A percentile compares a stretch with the other conserved stretches of the same genome.
Conservation (phyloP, 192 early-diverging fungal genomes). For the Coemansia reversa region DNA sequence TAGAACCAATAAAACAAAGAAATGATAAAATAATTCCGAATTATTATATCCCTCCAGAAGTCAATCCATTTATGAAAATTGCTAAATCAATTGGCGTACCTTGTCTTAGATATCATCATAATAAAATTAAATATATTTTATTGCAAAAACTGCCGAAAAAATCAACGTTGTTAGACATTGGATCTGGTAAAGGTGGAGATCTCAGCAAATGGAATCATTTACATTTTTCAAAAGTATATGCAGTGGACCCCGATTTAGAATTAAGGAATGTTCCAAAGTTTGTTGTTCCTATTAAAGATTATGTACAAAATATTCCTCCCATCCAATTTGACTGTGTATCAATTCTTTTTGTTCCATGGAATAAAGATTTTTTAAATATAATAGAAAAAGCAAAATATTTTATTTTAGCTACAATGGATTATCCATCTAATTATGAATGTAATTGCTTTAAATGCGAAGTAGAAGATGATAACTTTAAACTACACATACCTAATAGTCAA, state of each 20-base stretch:
- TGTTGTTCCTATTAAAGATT: constrained; percentile 3
- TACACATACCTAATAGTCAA: no score
- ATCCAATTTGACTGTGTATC: constrained; percentile 1
- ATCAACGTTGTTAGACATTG: not conserved
- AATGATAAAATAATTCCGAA: constrained; percentile 4
- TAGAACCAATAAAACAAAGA: not conserved
- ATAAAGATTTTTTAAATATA: not conserved
- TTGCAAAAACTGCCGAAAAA: not conserved
- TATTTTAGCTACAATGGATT: not conserved
- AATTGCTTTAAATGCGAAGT: no score
- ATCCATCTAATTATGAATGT: not conserved
- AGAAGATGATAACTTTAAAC: no score
- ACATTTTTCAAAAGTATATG: constrained; percentile 9
- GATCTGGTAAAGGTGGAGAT: constrained; percentile 11
- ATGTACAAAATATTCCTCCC: not conserved
- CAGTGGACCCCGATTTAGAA: not conserved
- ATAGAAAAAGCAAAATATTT: not conserved
- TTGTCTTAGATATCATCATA: constrained; percentile 11
- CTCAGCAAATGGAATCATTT: constrained; percentile 5
- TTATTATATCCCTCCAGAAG: constrained; percentile 8
- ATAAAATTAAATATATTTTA: not conserved
- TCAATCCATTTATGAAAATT: constrained; percentile 2
- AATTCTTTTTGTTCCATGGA: constrained; percentile 1
- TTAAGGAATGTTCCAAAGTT: not conserved
- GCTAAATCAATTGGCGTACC: constrained; percentile 1